phyloP scores from a whole-genome alignment of 306 rosid genomes.

The Prunus padus region DNA sequence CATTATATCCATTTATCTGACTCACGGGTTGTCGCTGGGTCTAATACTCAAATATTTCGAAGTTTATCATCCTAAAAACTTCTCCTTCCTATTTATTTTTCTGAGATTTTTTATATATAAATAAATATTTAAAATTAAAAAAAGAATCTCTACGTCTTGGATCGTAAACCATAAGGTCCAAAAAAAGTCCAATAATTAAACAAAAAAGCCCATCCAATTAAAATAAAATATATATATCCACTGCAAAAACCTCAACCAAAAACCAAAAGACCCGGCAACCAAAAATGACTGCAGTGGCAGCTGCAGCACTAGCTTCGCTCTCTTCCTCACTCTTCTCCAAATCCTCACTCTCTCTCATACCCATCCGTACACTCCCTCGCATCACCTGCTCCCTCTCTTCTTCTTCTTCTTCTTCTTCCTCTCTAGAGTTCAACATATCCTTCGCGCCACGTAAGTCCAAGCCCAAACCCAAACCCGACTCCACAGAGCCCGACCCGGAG shows the following conservation, averaged over 20 bases:
- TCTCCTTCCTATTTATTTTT: too few relatives aligned
- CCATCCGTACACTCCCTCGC: slow-evolving; percentile 59
- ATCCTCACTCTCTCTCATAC: slow-evolving; percentile 31
- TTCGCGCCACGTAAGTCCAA: slow-evolving; percentile 72
- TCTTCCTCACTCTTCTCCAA: slow-evolving; percentile 37
- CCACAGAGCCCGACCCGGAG: background rate
- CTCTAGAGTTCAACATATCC: slow-evolving; percentile 74
- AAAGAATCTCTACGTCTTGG: background rate
- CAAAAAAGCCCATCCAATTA: background rate
- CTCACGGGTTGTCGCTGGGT: background rate
- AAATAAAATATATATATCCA: background rate
- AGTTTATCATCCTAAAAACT: too few relatives aligned
- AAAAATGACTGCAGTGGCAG: slow-evolving; percentile 24
- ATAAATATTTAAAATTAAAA: too few relatives aligned
- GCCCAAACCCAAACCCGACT: slow-evolving; percentile 36
- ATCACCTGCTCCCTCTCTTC: slow-evolving; percentile 31
- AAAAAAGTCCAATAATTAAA: background rate
- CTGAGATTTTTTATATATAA: too few relatives aligned
- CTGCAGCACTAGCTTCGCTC: slow-evolving; percentile 40
- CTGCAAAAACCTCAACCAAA: background rate
- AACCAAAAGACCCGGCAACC: background rate
- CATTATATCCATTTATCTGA: background rate
- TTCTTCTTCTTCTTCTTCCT: slow-evolving; percentile 39
- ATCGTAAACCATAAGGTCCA: background rate
- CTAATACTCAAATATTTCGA: background rate